Evolutionary conservation across 352 stramenopile genomes (phyloP), one percentile per base, ranked within the genome.

Genomic region (Globisporangium camurandrum): DNA sequence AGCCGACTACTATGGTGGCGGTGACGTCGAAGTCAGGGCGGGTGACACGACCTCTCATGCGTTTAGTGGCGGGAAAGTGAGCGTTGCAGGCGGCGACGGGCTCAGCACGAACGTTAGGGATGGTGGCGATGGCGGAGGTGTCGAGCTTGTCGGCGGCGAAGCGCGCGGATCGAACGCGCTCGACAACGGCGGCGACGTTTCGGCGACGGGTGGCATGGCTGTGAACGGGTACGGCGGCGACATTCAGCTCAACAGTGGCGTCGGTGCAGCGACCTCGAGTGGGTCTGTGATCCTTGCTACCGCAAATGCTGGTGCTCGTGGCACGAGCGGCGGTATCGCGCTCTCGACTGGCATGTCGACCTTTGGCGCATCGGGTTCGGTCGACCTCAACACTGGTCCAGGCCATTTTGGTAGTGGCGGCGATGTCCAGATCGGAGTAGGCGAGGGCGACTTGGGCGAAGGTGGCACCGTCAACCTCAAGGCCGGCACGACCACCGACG

Each of bases 101-200:
- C 85, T 84, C 20, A 84, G 67, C 44, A 73, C 81, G 38, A 80
- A 97, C 61, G 67, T 74, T 7, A 82, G 64, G 23, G 93, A 97
- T 58, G 93, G 92, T 51, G 93, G 93, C 46, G 84, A 96, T 54
- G 93, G 93, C 20, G 90, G 91, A 26, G 66, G 77, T 44, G 60
- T 97, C 24, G 60, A 69, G 22, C 70, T 98, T 28, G 62, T 59
- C 19, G 91, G 90, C 44, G 93, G 93, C 22, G 75, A 95, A 64
- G 88, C 80, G 26, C 83, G 88, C 59, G 93, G 93, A 37, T 80
- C 78, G 50, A 89, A 89, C 41, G 58, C 67, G 2, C 69, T 91
- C 52, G 87, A 98, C 59, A 93, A 96, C 57, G 92, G 90, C 20
- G 92, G 88, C 33, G 71, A 76, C 45, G 67, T 97, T 41, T 66